Evolutionary conservation across 805 yeast genomes (phyloP).

Genomic region (Suhomyces sp.): DNA sequence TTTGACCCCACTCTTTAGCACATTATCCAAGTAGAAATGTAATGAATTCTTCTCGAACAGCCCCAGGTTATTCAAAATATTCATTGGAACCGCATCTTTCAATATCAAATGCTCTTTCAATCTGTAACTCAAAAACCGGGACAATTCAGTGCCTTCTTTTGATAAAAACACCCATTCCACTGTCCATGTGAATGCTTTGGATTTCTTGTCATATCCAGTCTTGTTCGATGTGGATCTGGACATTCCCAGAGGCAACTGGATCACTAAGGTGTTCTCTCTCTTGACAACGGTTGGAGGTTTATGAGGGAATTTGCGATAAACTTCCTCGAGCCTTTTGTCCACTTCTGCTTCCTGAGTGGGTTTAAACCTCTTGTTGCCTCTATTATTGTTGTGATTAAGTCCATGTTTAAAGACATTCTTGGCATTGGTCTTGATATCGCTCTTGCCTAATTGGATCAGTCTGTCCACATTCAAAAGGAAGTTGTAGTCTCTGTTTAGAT

Average conservation of each 20-base stretch:
- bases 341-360: slow-evolving; percentile 12
- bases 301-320: slow-evolving; percentile 24
- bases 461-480: slow-evolving; percentile 64
- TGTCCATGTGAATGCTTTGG: slow-evolving; percentile 71
- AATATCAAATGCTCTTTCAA: slow-evolving; percentile 38
- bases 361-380: slow-evolving; percentile 21
- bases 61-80: slow-evolving; percentile 22
- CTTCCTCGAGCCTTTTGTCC: slow-evolving; percentile 26
- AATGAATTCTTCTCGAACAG: slow-evolving; percentile 26
- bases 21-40: slow-evolving; percentile 34
- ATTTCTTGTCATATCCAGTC: slow-evolving; percentile 66
- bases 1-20: slow-evolving; percentile 16
- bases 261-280: slow-evolving; percentile 66
- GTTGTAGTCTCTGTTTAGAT: slow-evolving; percentile 82
- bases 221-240: slow-evolving; percentile 61
- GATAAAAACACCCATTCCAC: slow-evolving; percentile 63
- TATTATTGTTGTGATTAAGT: slow-evolving; percentile 14
- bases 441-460: slow-evolving; percentile 54
- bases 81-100: slow-evolving; percentile 42
- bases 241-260: slow-evolving; percentile 72
- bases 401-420: slow-evolving; percentile 42
- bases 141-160: slow-evolving; percentile 22
- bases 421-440: slow-evolving; percentile 45
- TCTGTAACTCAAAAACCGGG: slow-evolving; percentile 44
- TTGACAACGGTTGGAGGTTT: slow-evolving; percentile 30